phyloP scores from a whole-genome alignment of 805 yeast genomes.

The Metschnikowia matae region DNA sequence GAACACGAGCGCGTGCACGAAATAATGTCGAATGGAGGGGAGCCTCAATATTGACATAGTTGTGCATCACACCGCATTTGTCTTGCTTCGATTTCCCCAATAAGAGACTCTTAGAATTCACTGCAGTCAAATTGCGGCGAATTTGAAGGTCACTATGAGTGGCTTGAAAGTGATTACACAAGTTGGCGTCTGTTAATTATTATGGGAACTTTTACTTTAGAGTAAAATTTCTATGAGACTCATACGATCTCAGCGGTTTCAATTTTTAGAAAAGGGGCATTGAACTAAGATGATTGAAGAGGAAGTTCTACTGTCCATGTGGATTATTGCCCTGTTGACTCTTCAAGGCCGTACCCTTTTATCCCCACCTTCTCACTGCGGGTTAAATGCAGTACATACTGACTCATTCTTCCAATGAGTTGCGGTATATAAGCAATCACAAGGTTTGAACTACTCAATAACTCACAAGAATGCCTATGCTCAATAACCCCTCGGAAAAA shows the following conservation, averaged over 20 bases:
- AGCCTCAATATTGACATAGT: not conserved
- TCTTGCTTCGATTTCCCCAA: not conserved
- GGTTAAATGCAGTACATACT: not conserved
- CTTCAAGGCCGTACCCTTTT: not conserved
- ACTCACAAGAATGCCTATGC: constrained; percentile 23
- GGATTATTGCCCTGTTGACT: not conserved
- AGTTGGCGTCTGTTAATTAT: not conserved
- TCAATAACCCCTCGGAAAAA: constrained; percentile 58
- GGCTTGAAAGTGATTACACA: not conserved
- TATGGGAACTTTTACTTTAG: not conserved
- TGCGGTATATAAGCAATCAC: not conserved
- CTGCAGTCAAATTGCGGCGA: not conserved
- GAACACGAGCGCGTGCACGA: not conserved
- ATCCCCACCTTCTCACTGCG: constrained; percentile 2
- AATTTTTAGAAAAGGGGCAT: not conserved
- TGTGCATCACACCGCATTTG: not conserved
- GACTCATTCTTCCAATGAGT: not conserved
- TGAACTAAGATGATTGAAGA: not conserved
- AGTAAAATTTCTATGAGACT: not conserved
- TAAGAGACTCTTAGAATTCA: not conserved
- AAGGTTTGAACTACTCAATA: not conserved
- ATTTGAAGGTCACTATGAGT: not conserved
- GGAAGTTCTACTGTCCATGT: not conserved
- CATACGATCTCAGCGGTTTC: too few relatives aligned
- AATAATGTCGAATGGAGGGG: not conserved